A percentile compares a stretch with the other conserved stretches of the same genome.
Evolutionary conservation across 345 rosid genomes (phyloP).

Genomic region (Luvunga scandens): DNA sequence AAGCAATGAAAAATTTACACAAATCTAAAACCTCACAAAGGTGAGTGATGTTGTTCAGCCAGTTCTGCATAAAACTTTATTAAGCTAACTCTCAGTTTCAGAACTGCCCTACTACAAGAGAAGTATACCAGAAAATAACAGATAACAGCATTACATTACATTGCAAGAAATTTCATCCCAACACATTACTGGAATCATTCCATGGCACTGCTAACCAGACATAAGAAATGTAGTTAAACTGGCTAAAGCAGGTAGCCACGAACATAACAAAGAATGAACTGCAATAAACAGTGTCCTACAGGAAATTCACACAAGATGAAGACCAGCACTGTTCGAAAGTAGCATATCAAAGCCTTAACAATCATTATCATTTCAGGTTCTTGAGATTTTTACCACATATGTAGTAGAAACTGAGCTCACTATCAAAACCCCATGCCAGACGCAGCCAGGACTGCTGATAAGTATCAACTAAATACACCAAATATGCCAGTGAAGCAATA

Average conservation of each 20-base stretch:
- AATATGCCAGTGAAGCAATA: slow-evolving; percentile 83
- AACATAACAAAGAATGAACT: not conserved
- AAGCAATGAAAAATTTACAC: not conserved
- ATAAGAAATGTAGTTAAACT: not conserved
- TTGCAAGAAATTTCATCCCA: not conserved
- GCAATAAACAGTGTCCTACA: not conserved
- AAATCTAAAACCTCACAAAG: not conserved
- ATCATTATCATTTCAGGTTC: slow-evolving; percentile 14
- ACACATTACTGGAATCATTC: not conserved
- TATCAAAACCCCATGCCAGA: slow-evolving; percentile 87
- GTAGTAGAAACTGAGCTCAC: slow-evolving; percentile 85
- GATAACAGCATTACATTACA: not conserved
- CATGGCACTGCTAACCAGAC: not conserved
- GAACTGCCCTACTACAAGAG: not conserved
- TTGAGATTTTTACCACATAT: slow-evolving; percentile 75
- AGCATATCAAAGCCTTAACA: not conserved
- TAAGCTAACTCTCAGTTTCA: not conserved
- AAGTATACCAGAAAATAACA: not conserved
- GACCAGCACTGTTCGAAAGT: not conserved
- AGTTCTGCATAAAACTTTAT: not conserved
- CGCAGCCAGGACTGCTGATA: slow-evolving; percentile 86
- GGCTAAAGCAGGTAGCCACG: not conserved
- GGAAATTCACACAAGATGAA: not conserved
- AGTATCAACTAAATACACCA: slow-evolving; percentile 72
- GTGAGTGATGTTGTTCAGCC: not conserved